Evolutionary conservation across 495 filamentous ascomycete species (phyloP).

Genomic region (Pseudomonodictys pantanalensis): DNA sequence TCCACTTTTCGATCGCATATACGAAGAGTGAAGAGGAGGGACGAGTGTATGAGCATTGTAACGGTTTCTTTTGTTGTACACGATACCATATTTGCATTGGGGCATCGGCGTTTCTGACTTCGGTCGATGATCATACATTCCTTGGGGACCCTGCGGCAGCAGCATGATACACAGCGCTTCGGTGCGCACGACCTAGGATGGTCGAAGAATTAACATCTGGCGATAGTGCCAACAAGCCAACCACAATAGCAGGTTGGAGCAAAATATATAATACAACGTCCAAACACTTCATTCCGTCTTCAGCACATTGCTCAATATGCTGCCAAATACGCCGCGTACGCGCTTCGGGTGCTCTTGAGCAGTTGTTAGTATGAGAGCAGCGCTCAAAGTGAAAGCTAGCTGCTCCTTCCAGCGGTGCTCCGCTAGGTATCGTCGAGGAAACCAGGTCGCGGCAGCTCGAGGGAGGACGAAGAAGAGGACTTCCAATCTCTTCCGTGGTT

Average conservation of each 20-base stretch:
- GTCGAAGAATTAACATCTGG: neutral
- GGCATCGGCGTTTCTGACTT: no score
- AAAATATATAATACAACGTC: neutral
- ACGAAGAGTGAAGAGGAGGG: slow-evolving; percentile 9
- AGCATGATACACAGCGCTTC: neutral
- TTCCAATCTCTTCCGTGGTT: slow-evolving; percentile 66
- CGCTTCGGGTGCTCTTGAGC: slow-evolving; percentile 60
- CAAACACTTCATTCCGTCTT: slow-evolving; percentile 1
- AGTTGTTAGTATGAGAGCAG: slow-evolving; percentile 72
- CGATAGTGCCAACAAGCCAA: neutral
- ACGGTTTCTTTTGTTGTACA: neutral
- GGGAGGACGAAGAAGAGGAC: slow-evolving; percentile 84
- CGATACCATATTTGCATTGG: no score
- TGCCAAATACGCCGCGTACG: slow-evolving; percentile 67
- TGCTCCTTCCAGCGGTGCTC: slow-evolving; percentile 75
- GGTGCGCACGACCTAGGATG: neutral
- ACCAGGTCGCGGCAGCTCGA: slow-evolving; percentile 69
- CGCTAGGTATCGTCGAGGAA: slow-evolving; percentile 70
- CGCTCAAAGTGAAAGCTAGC: slow-evolving; percentile 67
- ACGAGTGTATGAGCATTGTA: neutral
- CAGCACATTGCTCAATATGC: slow-evolving; percentile 48
- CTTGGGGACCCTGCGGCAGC: neutral
- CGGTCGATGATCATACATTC: neutral
- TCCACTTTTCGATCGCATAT: slow-evolving; percentile 30
- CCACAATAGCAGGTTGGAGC: neutral